Conservation (phyloP, 352 stramenopile species). For the Phytopythium oedochilum region DNA sequence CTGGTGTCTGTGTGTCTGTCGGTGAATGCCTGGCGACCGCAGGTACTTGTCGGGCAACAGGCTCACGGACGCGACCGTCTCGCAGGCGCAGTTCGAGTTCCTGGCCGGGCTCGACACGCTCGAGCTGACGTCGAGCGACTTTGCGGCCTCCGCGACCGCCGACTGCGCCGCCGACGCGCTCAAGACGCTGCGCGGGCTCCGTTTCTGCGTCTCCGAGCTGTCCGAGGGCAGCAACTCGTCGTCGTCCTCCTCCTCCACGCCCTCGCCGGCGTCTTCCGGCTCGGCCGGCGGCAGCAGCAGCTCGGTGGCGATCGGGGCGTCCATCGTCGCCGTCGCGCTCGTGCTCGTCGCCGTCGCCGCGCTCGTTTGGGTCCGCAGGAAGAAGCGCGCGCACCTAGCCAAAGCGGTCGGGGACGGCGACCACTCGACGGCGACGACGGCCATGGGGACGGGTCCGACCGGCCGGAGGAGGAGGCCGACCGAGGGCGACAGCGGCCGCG, state of each 20-base stretch:
- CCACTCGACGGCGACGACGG: not conserved
- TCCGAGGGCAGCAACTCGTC: not conserved
- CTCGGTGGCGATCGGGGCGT: not conserved
- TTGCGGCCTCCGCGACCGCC: not conserved
- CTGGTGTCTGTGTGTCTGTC: too few species aligned
- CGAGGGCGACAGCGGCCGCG: not conserved
- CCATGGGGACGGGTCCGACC: not conserved
- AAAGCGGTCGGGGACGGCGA: not conserved
- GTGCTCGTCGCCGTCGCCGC: not conserved
- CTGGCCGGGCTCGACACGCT: constrained; percentile 14
- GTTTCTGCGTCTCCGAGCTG: not conserved
- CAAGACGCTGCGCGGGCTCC: not conserved
- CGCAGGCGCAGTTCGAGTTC: constrained; percentile 22
- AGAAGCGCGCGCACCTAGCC: not conserved
- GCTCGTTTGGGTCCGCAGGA: not conserved
- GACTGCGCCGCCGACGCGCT: not conserved
- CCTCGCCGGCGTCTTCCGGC: not conserved
- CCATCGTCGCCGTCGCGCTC: not conserved
- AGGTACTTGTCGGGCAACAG: constrained; percentile 2
- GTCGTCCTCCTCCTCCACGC: not conserved
- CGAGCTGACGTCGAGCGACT: not conserved
- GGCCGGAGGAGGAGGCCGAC: not conserved
- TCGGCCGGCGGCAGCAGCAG: not conserved
- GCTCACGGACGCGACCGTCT: not conserved
- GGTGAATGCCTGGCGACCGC: not conserved